A percentile compares a stretch with the other conserved stretches of the same genome.
These are phyloP conservation scores for Aspergillus nanangensis DNA, from an alignment of 495 filamentous ascomycete genomes.

Conservation along the genomic window DNA sequence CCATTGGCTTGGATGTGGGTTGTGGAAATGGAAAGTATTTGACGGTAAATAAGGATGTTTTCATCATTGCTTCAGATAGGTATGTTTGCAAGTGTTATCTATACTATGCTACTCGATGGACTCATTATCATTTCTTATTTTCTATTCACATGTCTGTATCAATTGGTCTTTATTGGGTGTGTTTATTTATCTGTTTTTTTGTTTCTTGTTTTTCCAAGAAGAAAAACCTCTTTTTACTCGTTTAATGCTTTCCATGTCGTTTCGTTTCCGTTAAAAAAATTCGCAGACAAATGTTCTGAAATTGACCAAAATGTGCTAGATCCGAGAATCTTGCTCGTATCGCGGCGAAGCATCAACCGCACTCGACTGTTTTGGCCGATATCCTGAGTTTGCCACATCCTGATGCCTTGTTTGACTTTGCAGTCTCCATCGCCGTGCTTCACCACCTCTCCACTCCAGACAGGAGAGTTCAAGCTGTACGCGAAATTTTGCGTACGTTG, in stretches of 20 bases:
- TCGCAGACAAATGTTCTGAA: background rate
- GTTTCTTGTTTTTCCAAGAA: constrained; percentile 8
- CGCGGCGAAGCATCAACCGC: constrained; percentile 59
- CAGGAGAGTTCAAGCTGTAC: constrained; percentile 69
- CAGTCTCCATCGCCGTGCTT: constrained; percentile 88
- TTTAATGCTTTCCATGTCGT: constrained; percentile 7
- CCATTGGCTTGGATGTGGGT: constrained; percentile 81
- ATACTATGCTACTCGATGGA: background rate
- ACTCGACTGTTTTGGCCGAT: constrained; percentile 67
- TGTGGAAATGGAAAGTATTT: constrained; percentile 98
- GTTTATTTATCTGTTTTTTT: constrained; percentile 9
- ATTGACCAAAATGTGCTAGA: constrained; percentile 33
- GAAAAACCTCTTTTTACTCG: constrained; percentile 3
- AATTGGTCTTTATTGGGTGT: background rate
- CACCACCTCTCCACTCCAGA: constrained; percentile 88
- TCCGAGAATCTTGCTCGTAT: constrained; percentile 71
- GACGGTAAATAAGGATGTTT: constrained; percentile 69
- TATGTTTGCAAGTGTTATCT: constrained; percentile 32
- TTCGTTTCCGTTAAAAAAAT: background rate
- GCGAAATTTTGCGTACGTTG: constrained; percentile 66
- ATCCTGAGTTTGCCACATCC: constrained; percentile 67
- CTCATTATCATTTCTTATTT: background rate
- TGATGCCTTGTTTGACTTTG: constrained; percentile 74
- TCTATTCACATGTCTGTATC: background rate
- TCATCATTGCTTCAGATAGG: constrained; percentile 85